These are phyloP conservation scores for Apiospora phragmitis DNA, from an alignment of 2,329 filamentous ascomycete genomes.

Conservation along the genomic window DNA sequence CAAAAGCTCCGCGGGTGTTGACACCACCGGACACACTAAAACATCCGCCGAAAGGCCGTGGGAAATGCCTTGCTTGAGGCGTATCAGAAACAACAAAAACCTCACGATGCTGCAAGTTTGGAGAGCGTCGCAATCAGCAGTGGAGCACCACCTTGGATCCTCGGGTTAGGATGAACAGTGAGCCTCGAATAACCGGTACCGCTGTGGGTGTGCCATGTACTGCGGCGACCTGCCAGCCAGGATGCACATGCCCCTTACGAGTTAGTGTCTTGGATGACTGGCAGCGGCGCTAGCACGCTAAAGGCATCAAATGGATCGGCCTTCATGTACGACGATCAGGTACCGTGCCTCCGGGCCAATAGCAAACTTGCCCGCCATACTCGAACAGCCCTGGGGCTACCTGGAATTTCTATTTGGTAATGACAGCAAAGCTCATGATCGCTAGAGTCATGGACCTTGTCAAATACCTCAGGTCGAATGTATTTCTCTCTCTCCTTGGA, in stretches of 20 bases:
- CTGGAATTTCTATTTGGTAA: constrained; percentile 11
- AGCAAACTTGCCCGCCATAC: constrained; percentile 20
- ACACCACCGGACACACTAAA: constrained; percentile 1
- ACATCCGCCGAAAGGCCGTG: not conserved
- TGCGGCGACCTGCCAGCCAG: not conserved
- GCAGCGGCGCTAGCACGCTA: constrained; percentile 6
- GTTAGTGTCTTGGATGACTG: constrained; percentile 1
- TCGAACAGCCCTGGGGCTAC: not conserved
- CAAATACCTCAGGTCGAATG: not conserved
- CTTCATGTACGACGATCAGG: constrained; percentile 25
- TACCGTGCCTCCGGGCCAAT: constrained; percentile 32
- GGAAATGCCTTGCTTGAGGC: constrained; percentile 3
- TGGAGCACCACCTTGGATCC: not conserved
- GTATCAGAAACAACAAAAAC: constrained; percentile 7
- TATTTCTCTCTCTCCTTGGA: not conserved
- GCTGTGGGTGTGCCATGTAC: not conserved
- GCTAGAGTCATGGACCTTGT: constrained; percentile 9
- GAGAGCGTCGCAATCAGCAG: constrained; percentile 2
- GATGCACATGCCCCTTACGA: constrained; percentile 5
- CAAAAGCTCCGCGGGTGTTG: not conserved
- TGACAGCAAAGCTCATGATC: constrained; percentile 8
- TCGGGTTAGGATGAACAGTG: not conserved
- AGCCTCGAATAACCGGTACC: constrained; percentile 12
- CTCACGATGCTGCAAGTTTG: constrained; percentile 4
- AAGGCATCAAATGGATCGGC: not conserved